Percentiles rank a stretch among this genome's conserved stretches.
Conservation (phyloP, 2,329 filamentous ascomycete species). For the Paraconiothyrium brasiliense region DNA sequence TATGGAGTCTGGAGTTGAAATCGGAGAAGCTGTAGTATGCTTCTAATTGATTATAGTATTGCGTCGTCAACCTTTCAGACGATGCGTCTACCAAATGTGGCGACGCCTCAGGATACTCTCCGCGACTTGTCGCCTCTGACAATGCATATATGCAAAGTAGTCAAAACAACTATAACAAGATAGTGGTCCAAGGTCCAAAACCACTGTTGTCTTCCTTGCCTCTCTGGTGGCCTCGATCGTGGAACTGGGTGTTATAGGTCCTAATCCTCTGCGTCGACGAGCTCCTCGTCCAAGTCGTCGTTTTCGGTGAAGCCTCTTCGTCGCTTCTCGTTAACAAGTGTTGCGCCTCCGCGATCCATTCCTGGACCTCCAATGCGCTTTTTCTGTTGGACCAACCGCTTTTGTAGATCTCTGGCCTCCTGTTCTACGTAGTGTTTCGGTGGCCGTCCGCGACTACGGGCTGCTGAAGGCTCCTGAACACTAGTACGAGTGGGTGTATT, state of each 20-base stretch:
- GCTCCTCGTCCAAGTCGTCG: slow-evolving; percentile 60
- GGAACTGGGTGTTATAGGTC: neutral
- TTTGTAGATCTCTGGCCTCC: slow-evolving; percentile 56
- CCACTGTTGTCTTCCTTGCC: neutral
- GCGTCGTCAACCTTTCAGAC: neutral
- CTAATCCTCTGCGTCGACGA: slow-evolving; percentile 44
- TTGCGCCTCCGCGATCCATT: slow-evolving; percentile 63
- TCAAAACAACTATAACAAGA: neutral
- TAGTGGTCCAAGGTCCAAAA: neutral
- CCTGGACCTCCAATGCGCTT: slow-evolving; percentile 60
- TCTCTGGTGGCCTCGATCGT: neutral
- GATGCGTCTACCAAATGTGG: neutral
- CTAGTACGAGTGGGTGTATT: slow-evolving; percentile 9
- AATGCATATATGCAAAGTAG: neutral
- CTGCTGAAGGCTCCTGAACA: slow-evolving; percentile 47
- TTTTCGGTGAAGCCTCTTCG: slow-evolving; percentile 60
- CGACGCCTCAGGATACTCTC: neutral
- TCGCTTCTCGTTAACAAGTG: slow-evolving; percentile 62
- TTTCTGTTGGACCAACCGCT: slow-evolving; percentile 60
- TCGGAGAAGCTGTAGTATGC: slow-evolving; percentile 9
- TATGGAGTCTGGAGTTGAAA: slow-evolving; percentile 19
- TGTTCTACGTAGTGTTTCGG: slow-evolving; percentile 48
- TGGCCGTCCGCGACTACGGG: slow-evolving; percentile 43
- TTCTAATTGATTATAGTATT: slow-evolving; percentile 9
- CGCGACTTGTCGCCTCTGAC: neutral